phyloP scores from a whole-genome alignment of 305 asterid genomes.

The Striga hermonthica region DNA sequence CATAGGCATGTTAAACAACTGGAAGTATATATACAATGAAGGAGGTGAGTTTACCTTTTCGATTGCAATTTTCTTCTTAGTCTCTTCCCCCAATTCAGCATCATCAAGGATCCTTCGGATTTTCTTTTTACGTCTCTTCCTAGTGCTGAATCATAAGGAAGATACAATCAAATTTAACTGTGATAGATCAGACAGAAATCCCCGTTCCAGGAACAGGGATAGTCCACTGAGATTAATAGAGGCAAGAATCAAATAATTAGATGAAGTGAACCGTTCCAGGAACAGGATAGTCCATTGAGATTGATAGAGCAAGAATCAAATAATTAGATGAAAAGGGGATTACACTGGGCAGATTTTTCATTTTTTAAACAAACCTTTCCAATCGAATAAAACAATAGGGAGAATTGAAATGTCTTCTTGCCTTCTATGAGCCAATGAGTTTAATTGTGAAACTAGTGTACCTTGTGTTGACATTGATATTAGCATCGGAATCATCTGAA shows the following conservation, averaged over 20 bases:
- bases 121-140: constrained; percentile 77
- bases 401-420: too few relatives aligned
- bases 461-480: constrained; percentile 44
- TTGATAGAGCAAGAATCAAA: background rate
- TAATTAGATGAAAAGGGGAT: background rate
- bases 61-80: constrained; percentile 93
- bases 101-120: constrained; percentile 96
- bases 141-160: constrained; percentile 46
- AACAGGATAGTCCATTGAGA: constrained; percentile 14
- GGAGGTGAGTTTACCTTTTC: constrained; percentile 60
- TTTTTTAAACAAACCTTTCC: background rate
- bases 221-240: background rate
- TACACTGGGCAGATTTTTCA: background rate
- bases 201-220: constrained; percentile 20
- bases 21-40: constrained; percentile 27
- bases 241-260: background rate
- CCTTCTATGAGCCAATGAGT: too few relatives aligned
- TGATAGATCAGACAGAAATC: constrained; percentile 16
- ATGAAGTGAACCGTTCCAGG: constrained; percentile 17
- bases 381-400: too few relatives aligned
- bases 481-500: constrained; percentile 60
- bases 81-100: constrained; percentile 95
- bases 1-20: background rate
- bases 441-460: constrained; percentile 25
- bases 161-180: constrained; percentile 18